These are phyloP conservation scores for Vigna radiata DNA, from an alignment of 306 rosid species.

Conservation along the genomic window DNA sequence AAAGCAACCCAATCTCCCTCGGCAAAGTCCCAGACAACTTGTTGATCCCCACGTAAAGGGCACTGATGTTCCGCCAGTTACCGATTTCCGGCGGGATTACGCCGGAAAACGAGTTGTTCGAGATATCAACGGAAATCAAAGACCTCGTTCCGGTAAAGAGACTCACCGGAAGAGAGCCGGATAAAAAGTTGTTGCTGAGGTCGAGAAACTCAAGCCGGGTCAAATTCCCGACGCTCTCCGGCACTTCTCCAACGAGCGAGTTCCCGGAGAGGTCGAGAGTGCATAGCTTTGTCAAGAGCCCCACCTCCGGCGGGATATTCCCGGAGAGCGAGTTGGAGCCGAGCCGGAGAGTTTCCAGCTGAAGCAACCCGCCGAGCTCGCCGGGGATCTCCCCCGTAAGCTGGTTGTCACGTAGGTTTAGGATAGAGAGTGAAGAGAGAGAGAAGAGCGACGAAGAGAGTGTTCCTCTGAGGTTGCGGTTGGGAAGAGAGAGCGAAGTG, in stretches of 20 bases:
- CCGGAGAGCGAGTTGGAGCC: constrained; percentile 67
- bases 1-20: constrained; percentile 71
- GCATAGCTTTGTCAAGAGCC: constrained; percentile 46
- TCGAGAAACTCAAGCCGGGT: constrained; percentile 65
- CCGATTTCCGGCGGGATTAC: constrained; percentile 69
- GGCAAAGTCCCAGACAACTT: constrained; percentile 79
- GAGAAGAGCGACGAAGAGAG: constrained; percentile 60
- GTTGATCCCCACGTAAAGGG: constrained; percentile 71
- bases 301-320: constrained; percentile 65
- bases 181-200: constrained; percentile 72
- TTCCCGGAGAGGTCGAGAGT: constrained; percentile 81
- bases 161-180: constrained; percentile 73
- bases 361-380: constrained; percentile 52
- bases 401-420: constrained; percentile 70
- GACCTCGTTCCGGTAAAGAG: constrained; percentile 64
- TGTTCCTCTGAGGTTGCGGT: constrained; percentile 55
- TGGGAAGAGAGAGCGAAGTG: constrained; percentile 64
- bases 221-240: constrained; percentile 71
- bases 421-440: constrained; percentile 58
- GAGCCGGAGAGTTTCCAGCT: constrained; percentile 60
- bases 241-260: constrained; percentile 64
- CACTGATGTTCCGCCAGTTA: constrained; percentile 66
- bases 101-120: constrained; percentile 89
- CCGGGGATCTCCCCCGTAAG: constrained; percentile 68
- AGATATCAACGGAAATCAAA: constrained; percentile 74